Base-by-base conservation (phyloP, 495 filamentous ascomycete species). In the Hypoxylon intermedium region DNA sequence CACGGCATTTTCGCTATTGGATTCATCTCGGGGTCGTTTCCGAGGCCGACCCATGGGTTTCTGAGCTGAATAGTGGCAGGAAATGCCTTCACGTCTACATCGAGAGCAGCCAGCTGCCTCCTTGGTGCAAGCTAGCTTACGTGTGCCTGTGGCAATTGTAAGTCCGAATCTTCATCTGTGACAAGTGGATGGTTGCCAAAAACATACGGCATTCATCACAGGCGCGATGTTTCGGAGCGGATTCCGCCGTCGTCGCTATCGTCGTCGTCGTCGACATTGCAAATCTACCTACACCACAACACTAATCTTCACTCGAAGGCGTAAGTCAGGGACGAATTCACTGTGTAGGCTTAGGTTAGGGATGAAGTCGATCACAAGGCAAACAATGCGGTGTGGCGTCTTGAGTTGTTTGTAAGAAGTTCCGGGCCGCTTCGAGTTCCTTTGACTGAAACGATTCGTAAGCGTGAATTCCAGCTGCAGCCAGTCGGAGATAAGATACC, bases 171-270 rank as follows among this genome's bases (percentile, higher is more conserved):
- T 53, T 26, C 26, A 51, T 62, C 20, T 21, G 30, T 30, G 38
- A 28, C 33, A 18, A 19, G 16, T 16, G 47, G 30, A 38, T 21
- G 21, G 28, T 33, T 45, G 20, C 19, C 41, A n/a, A 47, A 74
- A 82, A 50, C 82, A 50, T 80, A 84, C 84, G 79, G 68, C 84
- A 86, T 69, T 87, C 82, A 58, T 87, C 85, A 65, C 84, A 87
- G 40, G 83, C 83, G 30, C 81, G 75, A 37, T 82, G 82, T 54
- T 77, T 81, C 51, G 72, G 75, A 21, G 40, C 41, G 9, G 43
- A 51, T 1, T 28, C 53, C 15, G 43, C 34, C 24, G 44, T 45
- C 9, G 23, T 53, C 12, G 58, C 34, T 21, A 46, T 43, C 5
- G n/a, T n/a, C 33, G 37, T 49, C 53, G 51, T 23, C 30, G 53